phyloP scores from a whole-genome alignment of 2,329 filamentous ascomycete genomes.

The Beauveria scarabaeidicola region DNA sequence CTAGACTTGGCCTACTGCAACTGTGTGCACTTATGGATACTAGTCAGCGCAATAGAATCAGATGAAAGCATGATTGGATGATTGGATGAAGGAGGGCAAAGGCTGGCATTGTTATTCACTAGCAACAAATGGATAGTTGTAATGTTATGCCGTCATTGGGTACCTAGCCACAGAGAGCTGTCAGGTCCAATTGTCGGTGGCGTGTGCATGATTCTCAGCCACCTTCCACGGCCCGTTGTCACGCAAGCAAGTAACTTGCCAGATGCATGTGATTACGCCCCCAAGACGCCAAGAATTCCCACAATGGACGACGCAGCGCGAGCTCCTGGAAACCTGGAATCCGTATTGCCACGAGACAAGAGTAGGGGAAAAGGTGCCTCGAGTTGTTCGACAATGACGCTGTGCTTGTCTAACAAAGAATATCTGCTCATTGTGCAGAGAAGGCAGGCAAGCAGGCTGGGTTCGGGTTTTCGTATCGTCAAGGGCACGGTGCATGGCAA shows the following conservation, averaged over 20 bases:
- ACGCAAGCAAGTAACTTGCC: not conserved
- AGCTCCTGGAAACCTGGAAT: too few relatives aligned
- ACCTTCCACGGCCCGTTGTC: not conserved
- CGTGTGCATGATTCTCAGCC: not conserved
- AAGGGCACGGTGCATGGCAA: not conserved
- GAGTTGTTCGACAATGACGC: not conserved
- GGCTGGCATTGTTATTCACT: not conserved
- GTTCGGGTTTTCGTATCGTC: slow-evolving; percentile 5
- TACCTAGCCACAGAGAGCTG: not conserved
- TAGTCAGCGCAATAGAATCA: not conserved
- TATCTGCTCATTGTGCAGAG: too few relatives aligned
- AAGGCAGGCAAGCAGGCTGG: not conserved
- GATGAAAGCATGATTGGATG: not conserved
- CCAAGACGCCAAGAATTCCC: too few relatives aligned
- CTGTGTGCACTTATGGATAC: not conserved
- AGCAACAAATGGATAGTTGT: not conserved
- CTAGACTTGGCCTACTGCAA: not conserved
- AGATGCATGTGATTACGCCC: not conserved
- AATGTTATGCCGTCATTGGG: not conserved
- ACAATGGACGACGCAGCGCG: too few relatives aligned
- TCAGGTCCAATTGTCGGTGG: not conserved
- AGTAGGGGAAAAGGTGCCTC: too few relatives aligned
- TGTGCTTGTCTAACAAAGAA: not conserved
- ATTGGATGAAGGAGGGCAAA: not conserved
- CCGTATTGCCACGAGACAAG: too few relatives aligned